Base-by-base conservation (phyloP, 2,329 filamentous ascomycete genomes). In the Cercospora citrullina region DNA sequence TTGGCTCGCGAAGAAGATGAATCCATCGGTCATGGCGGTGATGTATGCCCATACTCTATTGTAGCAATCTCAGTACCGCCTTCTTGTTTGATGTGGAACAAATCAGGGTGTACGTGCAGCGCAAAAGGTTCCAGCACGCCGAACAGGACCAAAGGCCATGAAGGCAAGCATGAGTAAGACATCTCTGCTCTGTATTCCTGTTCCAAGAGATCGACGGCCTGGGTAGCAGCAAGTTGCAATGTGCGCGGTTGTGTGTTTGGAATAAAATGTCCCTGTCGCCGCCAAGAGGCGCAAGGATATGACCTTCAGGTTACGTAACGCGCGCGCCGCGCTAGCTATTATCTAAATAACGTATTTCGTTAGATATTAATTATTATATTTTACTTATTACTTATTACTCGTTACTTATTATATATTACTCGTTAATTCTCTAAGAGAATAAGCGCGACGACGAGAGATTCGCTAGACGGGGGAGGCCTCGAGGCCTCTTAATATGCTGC, bases 91-190 rank as follows among this genome's bases (percentile, higher is more conserved):
- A 10, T 7, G 18, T 21, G 21, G 18, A 23, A 16, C 10, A 10
- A 8, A 18, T 9, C 45, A 14, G 18, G 18, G 21, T 63, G 26
- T 42, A 33, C 21, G 57, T 63, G 69, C 70, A 72, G 65, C 5
- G 65, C 60, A 10, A 65, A 33, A 3, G 70, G 70, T 36, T 72
- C 70, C 6, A 72, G 53, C n/a, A 72, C 16, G 39, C 70, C 68
- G 68, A 72, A 71, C 23, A 72, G 36, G 12, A 69, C 60, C 31
- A 69, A 51, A 6, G 70, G 70, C 55, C 65, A 64, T 21, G 58
- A 59, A 23, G 68, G 68, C 9, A 72, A 60, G 58, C 55, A 64
- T 31, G 67, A 71, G 28, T 18, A 30, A 9, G 60, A n/a, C 69
- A 69, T 70, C 33, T 33, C 14, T 23, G 45, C 53, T 16, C 51